A percentile compares a stretch with the other conserved stretches of the same genome.
phyloP scores from a whole-genome alignment of 1,139 yeast species.

The Suhomyces chickasaworum region DNA sequence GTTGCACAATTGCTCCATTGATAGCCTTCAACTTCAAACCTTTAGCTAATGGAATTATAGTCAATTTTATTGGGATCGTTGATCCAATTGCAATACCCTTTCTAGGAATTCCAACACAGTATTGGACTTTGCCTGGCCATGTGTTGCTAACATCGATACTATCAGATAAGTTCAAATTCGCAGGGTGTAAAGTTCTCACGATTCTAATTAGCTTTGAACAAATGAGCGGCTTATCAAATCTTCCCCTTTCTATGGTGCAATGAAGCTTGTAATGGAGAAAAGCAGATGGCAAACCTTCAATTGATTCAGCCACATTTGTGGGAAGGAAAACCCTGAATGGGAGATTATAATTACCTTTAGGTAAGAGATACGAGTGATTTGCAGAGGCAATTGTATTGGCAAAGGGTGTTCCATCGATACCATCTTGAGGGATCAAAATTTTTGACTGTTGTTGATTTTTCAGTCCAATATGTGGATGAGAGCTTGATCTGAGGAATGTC shows the following conservation, averaged over 20 bases:
- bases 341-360: conserved; percentile 65
- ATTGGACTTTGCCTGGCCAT: conserved; percentile 68
- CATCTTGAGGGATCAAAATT: conserved; percentile 35
- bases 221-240: conserved; percentile 46
- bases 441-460: conserved; percentile 10
- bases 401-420: conserved; percentile 50
- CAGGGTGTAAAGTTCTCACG: conserved; percentile 54
- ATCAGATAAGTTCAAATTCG: conserved; percentile 52
- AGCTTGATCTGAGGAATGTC: conserved; percentile 19
- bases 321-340: conserved; percentile 64
- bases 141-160: conserved; percentile 60
- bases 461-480: conserved; percentile 20
- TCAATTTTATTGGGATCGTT: conserved; percentile 50
- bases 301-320: conserved; percentile 62
- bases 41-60: conserved; percentile 62
- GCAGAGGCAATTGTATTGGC: conserved; percentile 25
- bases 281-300: conserved; percentile 63
- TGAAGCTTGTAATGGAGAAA: conserved; percentile 57
- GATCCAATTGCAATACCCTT: conserved; percentile 67
- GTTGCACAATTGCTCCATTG: conserved; percentile 54
- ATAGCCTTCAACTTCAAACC: conserved; percentile 54
- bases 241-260: conserved; percentile 56
- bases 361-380: conserved; percentile 49
- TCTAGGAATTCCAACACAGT: conserved; percentile 56
- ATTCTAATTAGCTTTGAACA: conserved; percentile 38